Conservation (phyloP, 352 stramenopile genomes). For the Phytopythium kandeliae region DNA sequence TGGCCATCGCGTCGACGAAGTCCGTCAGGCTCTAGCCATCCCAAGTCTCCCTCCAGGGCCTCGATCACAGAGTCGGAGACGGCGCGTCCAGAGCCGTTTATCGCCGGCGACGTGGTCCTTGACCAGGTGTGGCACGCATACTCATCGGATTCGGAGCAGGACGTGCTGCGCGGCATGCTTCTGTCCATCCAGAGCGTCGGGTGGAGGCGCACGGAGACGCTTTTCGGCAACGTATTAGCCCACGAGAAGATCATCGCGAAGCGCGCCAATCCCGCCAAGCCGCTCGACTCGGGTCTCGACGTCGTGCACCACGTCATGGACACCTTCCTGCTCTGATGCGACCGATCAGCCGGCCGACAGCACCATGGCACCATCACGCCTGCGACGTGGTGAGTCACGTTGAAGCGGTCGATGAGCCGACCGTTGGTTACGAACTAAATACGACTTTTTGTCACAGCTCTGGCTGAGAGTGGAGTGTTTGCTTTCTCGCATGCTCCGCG, state of each 20-base stretch:
- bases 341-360: too few relatives aligned
- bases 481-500: too few relatives aligned
- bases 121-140: slow-evolving; percentile 68
- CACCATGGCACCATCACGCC: too few relatives aligned
- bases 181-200: slow-evolving; percentile 66
- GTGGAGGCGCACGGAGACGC: slow-evolving; percentile 65
- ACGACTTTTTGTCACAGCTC: too few relatives aligned
- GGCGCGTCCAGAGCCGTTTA: slow-evolving; percentile 38
- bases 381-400: too few relatives aligned
- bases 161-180: slow-evolving; percentile 70
- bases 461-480: too few relatives aligned
- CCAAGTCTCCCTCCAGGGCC: background rate
- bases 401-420: too few relatives aligned
- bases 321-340: slow-evolving; percentile 42
- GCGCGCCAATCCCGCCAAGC: slow-evolving; percentile 48
- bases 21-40: slow-evolving; percentile 5
- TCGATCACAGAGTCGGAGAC: slow-evolving; percentile 1
- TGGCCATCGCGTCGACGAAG: slow-evolving; percentile 16
- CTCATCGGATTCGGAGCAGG: slow-evolving; percentile 44
- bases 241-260: slow-evolving; percentile 84
- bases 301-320: slow-evolving; percentile 75
- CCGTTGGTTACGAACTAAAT: too few relatives aligned
- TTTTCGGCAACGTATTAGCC: slow-evolving; percentile 62
- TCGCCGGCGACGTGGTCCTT: slow-evolving; percentile 48
- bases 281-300: slow-evolving; percentile 55